Evolutionary conservation across 306 rosid species (phyloP).

Genomic region (Carpinus viminea): DNA sequence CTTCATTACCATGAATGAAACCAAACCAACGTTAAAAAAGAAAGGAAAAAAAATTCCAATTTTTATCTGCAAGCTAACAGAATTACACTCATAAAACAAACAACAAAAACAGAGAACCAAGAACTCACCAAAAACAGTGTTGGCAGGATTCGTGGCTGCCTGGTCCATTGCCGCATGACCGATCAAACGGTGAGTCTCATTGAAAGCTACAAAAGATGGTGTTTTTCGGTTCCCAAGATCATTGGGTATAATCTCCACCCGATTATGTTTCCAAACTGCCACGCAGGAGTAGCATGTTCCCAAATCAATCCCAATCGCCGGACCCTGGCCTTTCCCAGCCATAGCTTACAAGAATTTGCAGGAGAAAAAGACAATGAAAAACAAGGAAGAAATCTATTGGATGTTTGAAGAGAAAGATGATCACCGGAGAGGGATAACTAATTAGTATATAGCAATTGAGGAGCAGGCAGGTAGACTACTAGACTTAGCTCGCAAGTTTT

Average conservation of each 20-base stretch:
- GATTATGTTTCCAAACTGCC: slow-evolving; percentile 52
- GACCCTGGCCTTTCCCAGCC: slow-evolving; percentile 44
- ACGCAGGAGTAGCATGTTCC: slow-evolving; percentile 56
- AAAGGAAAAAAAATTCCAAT: too few species aligned
- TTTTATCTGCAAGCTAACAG: too few species aligned
- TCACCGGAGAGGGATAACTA: neutral
- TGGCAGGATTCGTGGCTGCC: slow-evolving; percentile 46
- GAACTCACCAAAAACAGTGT: slow-evolving; percentile 50
- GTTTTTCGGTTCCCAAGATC: slow-evolving; percentile 55
- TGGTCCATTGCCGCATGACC: slow-evolving; percentile 48
- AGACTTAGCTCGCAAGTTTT: too few species aligned
- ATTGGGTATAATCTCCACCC: slow-evolving; percentile 55
- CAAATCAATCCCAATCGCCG: slow-evolving; percentile 55
- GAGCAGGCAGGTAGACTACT: neutral
- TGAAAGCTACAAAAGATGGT: slow-evolving; percentile 57
- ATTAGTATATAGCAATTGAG: too few species aligned
- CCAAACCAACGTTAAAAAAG: too few species aligned
- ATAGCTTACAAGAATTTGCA: neutral
- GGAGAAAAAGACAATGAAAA: neutral
- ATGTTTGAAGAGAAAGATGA: neutral
- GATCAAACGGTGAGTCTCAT: slow-evolving; percentile 47
- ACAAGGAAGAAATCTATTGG: neutral
- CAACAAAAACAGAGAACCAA: neutral
- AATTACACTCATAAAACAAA: too few species aligned
- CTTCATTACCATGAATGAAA: too few species aligned